Conservation (phyloP, 495 filamentous ascomycete species). For the Hypoxylon lienhwacheense region DNA sequence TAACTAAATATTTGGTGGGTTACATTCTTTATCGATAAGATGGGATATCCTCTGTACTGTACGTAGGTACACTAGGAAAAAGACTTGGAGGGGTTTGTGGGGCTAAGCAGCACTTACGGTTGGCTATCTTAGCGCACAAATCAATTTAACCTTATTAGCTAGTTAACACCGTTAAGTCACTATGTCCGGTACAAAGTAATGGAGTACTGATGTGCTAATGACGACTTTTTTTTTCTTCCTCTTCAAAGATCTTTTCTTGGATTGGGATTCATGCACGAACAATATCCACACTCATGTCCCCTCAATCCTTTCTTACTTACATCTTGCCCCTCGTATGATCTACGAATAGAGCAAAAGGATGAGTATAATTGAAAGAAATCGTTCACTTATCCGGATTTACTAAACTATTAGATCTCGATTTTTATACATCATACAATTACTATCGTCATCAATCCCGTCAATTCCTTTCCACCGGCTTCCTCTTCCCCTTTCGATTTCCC, state of each 20-base stretch:
- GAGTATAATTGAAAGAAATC: not conserved
- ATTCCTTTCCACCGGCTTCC: too few relatives aligned
- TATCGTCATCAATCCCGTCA: not conserved
- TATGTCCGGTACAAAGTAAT: conserved; percentile 13
- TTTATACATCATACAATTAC: not conserved
- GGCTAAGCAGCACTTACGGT: not conserved
- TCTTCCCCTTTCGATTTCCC: not conserved
- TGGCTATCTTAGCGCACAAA: conserved; percentile 18
- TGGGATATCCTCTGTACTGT: not conserved
- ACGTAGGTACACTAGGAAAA: not conserved
- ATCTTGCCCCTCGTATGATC: conserved; percentile 14
- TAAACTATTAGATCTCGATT: conserved; percentile 18
- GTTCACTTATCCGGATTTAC: not conserved
- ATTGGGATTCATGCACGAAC: conserved; percentile 18
- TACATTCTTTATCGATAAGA: conserved; percentile 39
- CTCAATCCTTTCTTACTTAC: conserved; percentile 1
- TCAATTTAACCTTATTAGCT: conserved; percentile 7
- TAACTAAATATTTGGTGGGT: conserved; percentile 14
- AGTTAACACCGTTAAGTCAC: conserved; percentile 5
- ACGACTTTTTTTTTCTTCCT: conserved; percentile 24
- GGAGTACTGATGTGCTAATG: conserved; percentile 30
- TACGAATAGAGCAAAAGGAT: conserved; percentile 10
- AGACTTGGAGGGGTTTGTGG: conserved; percentile 1
- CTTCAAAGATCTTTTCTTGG: conserved; percentile 24
- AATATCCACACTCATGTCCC: conserved; percentile 6